Percentiles rank a stretch among this genome's conserved stretches.
phyloP scores from a whole-genome alignment of 306 rosid genomes.

The cucumber (Cucumis sativus) region Cucumber_9930_V3 NC_026657.2:2944001-2944500 shows the following conservation, averaged over 20 bases:
- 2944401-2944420: slow-evolving; percentile 95
- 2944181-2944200: not conserved
- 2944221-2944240: slow-evolving; percentile 63
- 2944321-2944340: slow-evolving; percentile 88
- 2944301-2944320: slow-evolving; percentile 67
- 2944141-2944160: not conserved
- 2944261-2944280: slow-evolving; percentile 86
- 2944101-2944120: not conserved
- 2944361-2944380: slow-evolving; percentile 78
- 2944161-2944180: not conserved
- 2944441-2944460: slow-evolving; percentile 82
- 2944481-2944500: slow-evolving; percentile 72
- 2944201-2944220: slow-evolving; percentile 35
- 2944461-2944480: slow-evolving; percentile 71
- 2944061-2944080: too few species aligned
- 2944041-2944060: too few species aligned
- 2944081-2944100: too few species aligned
- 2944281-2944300: slow-evolving; percentile 81
- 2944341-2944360: slow-evolving; percentile 89
- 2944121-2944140: not conserved
- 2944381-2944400: slow-evolving; percentile 86
- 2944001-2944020: too few species aligned
- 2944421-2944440: slow-evolving; percentile 89
- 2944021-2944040: too few species aligned
- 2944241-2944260: slow-evolving; percentile 40